Base-by-base conservation (phyloP, 2,329 filamentous ascomycete species). In the Proliferodiscus dingleyae region DNA sequence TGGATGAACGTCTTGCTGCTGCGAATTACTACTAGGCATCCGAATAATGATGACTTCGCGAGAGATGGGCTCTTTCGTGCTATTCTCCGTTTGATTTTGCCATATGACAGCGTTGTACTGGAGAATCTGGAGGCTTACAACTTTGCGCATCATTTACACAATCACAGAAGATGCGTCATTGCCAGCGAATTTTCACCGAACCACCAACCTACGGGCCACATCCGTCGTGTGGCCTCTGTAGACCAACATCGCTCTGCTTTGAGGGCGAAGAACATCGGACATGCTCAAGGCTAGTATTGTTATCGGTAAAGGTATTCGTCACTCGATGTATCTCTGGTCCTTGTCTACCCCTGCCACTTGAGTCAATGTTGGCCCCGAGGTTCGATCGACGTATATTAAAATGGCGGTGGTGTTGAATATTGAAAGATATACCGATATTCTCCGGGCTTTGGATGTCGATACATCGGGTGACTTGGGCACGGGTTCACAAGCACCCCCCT, bases 181-280 rank as follows among this genome's bases (percentile, higher is more conserved):
- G 34, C 34, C 34, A 37, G 21, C 34, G 11, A 23, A n/a, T 37
- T 11, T 37, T 37, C 34, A 37, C 34, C 34, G 34, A 37, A 21
- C 24, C 6, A 34, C 2, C 15, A 13, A 34, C 16, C 10, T 16
- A 34, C 32, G 32, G 32, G 32, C 32, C 7, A 16, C 32, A 16
- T 13, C 9, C 32, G 9, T n/a, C 32, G 16, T 34, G 16, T 16
- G 16, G 16, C 19, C 30, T 1, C 18, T 34, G n/a, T 16, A 34
- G 30, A 7, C 16, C 2, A 3, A 33, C 5, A 10, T 29, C n/a
- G 10, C 11, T 10, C 15, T 30, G 13, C 13, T 13, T 4, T 34
- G 16, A 3, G 16, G 32, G 32, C 32, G 13, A 34, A 34, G 10
- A 18, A 10, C 5, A 16, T 34, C 15, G n/a, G n/a, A n/a, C n/a